Conservation (phyloP, 768 basidiomycete species). For the Filobasidium floriforme region DNA sequence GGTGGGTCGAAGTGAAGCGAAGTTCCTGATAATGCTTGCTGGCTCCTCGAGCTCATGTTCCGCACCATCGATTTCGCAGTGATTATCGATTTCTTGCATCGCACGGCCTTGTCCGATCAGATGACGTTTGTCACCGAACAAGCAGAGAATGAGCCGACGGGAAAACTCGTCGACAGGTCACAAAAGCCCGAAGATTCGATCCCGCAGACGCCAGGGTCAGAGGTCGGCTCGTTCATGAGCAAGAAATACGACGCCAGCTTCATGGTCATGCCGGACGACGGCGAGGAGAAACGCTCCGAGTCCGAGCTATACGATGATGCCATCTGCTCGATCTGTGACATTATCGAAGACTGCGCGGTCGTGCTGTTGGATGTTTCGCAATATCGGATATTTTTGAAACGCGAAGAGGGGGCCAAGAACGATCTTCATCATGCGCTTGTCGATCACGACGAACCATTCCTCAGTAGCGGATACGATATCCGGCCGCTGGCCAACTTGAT, state of each 20-base stretch:
- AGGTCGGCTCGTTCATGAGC: background rate
- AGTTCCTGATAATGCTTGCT: too few species aligned
- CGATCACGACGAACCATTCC: conserved; percentile 20
- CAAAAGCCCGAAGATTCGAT: background rate
- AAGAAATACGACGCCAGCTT: conserved; percentile 24
- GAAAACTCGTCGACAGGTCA: background rate
- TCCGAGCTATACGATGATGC: conserved; percentile 24
- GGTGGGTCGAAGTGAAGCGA: background rate
- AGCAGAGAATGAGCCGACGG: background rate
- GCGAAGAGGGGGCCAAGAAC: conserved; percentile 7
- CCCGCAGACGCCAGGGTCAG: conserved; percentile 1
- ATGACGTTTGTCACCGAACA: background rate
- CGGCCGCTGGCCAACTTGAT: conserved; percentile 12
- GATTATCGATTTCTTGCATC: conserved; percentile 30
- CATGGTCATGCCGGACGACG: conserved; percentile 8
- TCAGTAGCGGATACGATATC: conserved; percentile 24
- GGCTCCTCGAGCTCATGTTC: background rate
- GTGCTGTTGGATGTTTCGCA: conserved; percentile 34
- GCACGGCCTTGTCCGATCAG: conserved; percentile 27
- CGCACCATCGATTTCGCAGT: conserved; percentile 12
- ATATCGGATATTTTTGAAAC: conserved; percentile 33
- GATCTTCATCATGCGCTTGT: conserved; percentile 13
- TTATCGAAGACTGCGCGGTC: conserved; percentile 34
- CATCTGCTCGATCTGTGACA: conserved; percentile 27
- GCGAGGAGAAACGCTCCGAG: conserved; percentile 22